Percentiles rank a stretch among this genome's conserved stretches.
These are phyloP conservation scores for Umbelopsis sp. DNA, from an alignment of 192 early-diverging fungal species.

Conservation along the genomic window DNA sequence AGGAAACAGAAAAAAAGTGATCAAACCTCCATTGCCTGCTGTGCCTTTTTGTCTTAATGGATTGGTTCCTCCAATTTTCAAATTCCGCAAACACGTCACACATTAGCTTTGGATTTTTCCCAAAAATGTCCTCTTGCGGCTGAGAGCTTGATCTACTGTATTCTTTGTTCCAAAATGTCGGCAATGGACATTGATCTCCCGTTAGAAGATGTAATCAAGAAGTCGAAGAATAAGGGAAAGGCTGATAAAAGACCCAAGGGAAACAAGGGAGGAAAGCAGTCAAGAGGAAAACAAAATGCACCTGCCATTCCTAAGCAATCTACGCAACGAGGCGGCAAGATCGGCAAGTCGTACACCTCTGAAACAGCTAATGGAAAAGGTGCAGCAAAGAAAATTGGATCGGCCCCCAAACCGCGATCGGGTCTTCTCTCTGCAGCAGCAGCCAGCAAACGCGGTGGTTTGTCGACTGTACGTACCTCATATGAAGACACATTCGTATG, in stretches of 20 bases:
- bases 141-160: background rate
- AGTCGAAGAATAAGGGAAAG: background rate
- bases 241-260: background rate
- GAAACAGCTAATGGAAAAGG: background rate
- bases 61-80: background rate
- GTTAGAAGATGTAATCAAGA: conserved; percentile 6
- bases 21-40: no score
- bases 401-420: background rate
- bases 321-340: background rate
- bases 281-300: background rate
- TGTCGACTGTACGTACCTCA: background rate
- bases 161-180: background rate
- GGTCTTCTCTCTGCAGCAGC: background rate
- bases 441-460: background rate
- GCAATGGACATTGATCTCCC: conserved; percentile 3
- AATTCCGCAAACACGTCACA: conserved; percentile 13
- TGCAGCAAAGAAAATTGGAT: background rate
- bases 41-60: background rate
- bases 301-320: background rate
- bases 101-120: background rate
- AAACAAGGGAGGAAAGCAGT: background rate
- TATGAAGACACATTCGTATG: background rate
- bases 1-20: background rate
- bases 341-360: background rate
- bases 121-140: background rate